phyloP scores from a whole-genome alignment of 352 stramenopile genomes.

The Pythium sp. region DNA sequence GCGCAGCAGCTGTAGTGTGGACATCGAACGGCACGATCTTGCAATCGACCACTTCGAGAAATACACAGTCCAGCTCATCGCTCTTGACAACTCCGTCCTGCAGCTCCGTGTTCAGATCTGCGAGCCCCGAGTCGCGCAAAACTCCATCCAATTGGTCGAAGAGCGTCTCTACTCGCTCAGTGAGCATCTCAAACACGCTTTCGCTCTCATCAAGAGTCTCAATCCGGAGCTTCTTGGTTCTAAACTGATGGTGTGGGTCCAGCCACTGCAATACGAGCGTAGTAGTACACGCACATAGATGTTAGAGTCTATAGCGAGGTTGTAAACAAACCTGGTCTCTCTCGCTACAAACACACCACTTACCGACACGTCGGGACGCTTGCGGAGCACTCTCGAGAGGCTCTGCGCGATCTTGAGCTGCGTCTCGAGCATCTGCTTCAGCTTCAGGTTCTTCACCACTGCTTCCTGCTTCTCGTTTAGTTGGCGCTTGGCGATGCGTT shows the following conservation, averaged over 20 bases:
- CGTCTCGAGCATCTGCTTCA: constrained; percentile 26
- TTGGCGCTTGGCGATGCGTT: constrained; percentile 27
- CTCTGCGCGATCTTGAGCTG: constrained; percentile 49
- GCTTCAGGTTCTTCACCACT: constrained; percentile 22
- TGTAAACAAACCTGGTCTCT: too few relatives aligned
- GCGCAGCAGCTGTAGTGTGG: neutral
- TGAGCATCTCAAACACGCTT: constrained; percentile 8
- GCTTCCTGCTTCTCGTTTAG: constrained; percentile 9
- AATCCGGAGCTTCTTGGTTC: neutral
- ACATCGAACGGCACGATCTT: constrained; percentile 4
- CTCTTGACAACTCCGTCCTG: neutral
- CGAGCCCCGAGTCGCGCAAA: neutral
- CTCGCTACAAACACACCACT: neutral
- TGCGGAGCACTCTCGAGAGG: constrained; percentile 43
- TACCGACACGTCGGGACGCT: constrained; percentile 16
- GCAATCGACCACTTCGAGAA: constrained; percentile 1
- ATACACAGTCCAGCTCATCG: neutral
- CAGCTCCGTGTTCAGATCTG: neutral
- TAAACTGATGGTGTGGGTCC: neutral
- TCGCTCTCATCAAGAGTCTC: neutral
- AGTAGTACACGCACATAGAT: too few relatives aligned
- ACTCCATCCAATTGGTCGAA: neutral
- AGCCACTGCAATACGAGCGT: neutral
- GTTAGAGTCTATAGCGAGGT: neutral
- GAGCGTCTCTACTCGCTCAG: neutral